Conservation (phyloP, 1,284 basidiomycete species). For the Exobasidium rhododendri region DNA sequence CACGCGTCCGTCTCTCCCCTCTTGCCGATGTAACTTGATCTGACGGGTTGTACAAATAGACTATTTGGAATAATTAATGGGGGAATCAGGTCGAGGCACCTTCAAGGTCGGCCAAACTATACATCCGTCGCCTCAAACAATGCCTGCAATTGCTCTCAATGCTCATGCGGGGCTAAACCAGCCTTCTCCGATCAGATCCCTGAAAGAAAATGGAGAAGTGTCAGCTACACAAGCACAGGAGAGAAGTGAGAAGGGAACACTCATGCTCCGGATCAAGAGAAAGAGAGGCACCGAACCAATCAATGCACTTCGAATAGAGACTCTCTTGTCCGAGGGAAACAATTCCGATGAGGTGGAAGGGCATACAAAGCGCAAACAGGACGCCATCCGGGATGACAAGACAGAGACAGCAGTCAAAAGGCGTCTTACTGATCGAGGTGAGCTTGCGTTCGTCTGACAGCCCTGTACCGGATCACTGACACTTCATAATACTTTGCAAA, state of each 20-base stretch:
- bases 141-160: neutral
- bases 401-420: neutral
- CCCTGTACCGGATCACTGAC: too few species aligned
- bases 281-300: slow-evolving; percentile 45
- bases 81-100: too few species aligned
- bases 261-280: slow-evolving; percentile 48
- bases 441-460: neutral
- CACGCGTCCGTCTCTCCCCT: too few species aligned
- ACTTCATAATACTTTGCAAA: too few species aligned
- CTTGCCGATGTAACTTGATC: too few species aligned
- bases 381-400: slow-evolving; percentile 12
- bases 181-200: neutral
- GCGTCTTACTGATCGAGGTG: neutral
- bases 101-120: too few species aligned
- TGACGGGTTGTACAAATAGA: too few species aligned
- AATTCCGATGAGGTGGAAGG: slow-evolving; percentile 20
- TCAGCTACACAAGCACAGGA: neutral
- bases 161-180: neutral
- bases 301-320: slow-evolving; percentile 42
- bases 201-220: neutral
- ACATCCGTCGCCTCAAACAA: too few species aligned
- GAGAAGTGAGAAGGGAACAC: slow-evolving; percentile 2
- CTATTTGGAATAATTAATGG: too few species aligned
- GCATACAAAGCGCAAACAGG: slow-evolving; percentile 4
- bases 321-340: slow-evolving; percentile 8